A percentile compares a stretch with the other conserved stretches of the same genome.
Conservation (phyloP, 179 eudicot species). For the Silene noctiflora region DNA sequence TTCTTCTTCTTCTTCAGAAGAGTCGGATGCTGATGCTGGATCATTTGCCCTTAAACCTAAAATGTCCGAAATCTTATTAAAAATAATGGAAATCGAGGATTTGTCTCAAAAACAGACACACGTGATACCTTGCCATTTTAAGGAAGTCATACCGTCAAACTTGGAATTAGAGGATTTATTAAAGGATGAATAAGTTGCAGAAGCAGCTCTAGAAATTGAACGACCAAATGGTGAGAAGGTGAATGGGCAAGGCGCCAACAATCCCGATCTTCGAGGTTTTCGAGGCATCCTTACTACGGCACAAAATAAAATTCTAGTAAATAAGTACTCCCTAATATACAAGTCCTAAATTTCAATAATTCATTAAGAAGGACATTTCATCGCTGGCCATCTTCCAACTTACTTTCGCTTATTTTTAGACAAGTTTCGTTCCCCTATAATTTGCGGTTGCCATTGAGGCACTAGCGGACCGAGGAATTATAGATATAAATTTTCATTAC, state of each 20-base stretch:
- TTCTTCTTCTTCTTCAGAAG: slow-evolving; percentile 34
- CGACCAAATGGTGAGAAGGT: slow-evolving; percentile 39
- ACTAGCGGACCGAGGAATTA: too few relatives aligned
- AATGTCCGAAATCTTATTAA: neutral
- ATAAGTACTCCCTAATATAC: neutral
- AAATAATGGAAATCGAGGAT: neutral
- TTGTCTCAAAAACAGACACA: neutral
- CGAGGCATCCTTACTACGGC: slow-evolving; percentile 35
- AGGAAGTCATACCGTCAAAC: slow-evolving; percentile 14
- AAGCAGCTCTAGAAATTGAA: slow-evolving; percentile 25
- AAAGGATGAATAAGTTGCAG: slow-evolving; percentile 15
- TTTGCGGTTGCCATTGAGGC: too few relatives aligned
- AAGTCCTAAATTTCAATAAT: neutral
- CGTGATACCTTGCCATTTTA: slow-evolving; percentile 24
- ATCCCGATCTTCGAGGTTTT: slow-evolving; percentile 32
- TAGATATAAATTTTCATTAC: too few relatives aligned
- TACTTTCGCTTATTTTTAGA: neutral
- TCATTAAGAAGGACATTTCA: neutral
- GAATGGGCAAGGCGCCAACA: slow-evolving; percentile 20
- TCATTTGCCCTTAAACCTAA: slow-evolving; percentile 18
- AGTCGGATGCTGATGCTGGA: slow-evolving; percentile 24
- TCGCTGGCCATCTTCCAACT: neutral
- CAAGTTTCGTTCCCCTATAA: too few relatives aligned
- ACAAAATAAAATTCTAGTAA: neutral
- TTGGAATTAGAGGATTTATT: slow-evolving; percentile 12